phyloP scores from a whole-genome alignment of 495 filamentous ascomycete species.

The Thozetella sp. region DNA sequence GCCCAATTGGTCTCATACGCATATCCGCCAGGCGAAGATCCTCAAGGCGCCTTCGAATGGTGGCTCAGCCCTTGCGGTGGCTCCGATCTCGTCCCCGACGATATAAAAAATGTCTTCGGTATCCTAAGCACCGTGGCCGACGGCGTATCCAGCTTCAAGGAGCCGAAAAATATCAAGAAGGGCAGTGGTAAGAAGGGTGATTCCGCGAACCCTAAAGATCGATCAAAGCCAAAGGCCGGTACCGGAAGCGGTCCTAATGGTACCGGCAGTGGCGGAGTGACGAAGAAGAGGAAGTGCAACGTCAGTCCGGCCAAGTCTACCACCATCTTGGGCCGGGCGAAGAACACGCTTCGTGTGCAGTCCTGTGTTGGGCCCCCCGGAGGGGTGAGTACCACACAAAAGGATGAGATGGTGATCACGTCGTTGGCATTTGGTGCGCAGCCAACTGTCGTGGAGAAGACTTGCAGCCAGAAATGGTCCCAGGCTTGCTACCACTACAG shows the following conservation, averaged over 20 bases:
- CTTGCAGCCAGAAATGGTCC: neutral
- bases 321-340: neutral
- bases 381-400: too few species aligned
- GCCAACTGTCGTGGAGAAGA: neutral
- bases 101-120: slow-evolving; percentile 8
- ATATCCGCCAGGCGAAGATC: slow-evolving; percentile 8
- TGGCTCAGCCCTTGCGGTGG: slow-evolving; percentile 12
- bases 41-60: slow-evolving; percentile 6
- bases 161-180: slow-evolving; percentile 2
- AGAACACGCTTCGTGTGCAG: too few species aligned
- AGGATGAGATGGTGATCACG: too few species aligned
- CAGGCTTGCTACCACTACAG: slow-evolving; percentile 8
- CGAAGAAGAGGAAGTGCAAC: slow-evolving; percentile 2
- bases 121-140: slow-evolving; percentile 7
- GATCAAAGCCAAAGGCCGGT: too few species aligned
- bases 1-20: slow-evolving; percentile 18
- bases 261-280: neutral
- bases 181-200: slow-evolving; percentile 9
- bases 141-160: slow-evolving; percentile 1
- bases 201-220: slow-evolving; percentile 1
- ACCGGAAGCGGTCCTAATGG: too few species aligned
- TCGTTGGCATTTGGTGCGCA: neutral
- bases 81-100: slow-evolving; percentile 8
- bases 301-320: neutral
- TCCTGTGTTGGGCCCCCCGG: too few species aligned